phyloP scores from a whole-genome alignment of 148 eudicot species.

The Silene latifolia region DNA sequence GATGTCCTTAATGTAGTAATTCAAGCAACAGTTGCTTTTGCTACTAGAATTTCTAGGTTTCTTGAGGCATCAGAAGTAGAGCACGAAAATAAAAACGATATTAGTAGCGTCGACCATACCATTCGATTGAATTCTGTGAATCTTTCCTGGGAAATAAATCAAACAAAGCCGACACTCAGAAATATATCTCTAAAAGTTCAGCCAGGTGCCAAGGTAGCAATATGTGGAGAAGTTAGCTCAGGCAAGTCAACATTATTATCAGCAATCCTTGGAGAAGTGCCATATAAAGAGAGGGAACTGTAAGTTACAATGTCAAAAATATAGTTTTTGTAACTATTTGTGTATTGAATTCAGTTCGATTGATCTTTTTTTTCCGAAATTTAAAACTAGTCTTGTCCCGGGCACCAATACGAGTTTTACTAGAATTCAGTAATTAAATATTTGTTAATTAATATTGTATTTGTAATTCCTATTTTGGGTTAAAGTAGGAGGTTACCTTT shows the following conservation, averaged over 20 bases:
- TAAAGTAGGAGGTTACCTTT: too few species aligned
- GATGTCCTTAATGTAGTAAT: constrained; percentile 60
- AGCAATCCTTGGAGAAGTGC: constrained; percentile 72
- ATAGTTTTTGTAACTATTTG: too few species aligned
- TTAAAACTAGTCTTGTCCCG: too few species aligned
- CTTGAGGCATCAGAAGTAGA: constrained; percentile 62
- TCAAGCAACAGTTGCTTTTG: constrained; percentile 68
- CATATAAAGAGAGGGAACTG: constrained; percentile 50
- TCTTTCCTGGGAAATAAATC: constrained; percentile 57
- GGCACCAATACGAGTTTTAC: too few species aligned
- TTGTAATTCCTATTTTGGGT: too few species aligned
- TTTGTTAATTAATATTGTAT: too few species aligned
- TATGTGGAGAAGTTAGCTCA: constrained; percentile 81
- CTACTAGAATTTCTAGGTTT: constrained; percentile 50
- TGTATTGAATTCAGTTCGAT: too few species aligned
- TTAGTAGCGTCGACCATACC: constrained; percentile 10
- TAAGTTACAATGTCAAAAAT: constrained; percentile 27
- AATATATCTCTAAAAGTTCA: constrained; percentile 45
- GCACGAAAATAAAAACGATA: constrained; percentile 29
- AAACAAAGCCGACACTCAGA: constrained; percentile 42
- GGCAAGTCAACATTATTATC: constrained; percentile 78
- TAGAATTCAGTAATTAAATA: too few species aligned
- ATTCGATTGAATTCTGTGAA: constrained; percentile 38
- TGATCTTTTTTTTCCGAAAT: too few species aligned
- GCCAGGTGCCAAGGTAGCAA: constrained; percentile 61